A percentile compares a stretch with the other conserved stretches of the same genome.
These are phyloP conservation scores for Colletotrichum scovillei DNA, from an alignment of 2,329 filamentous ascomycete species.

Conservation along the genomic window DNA sequence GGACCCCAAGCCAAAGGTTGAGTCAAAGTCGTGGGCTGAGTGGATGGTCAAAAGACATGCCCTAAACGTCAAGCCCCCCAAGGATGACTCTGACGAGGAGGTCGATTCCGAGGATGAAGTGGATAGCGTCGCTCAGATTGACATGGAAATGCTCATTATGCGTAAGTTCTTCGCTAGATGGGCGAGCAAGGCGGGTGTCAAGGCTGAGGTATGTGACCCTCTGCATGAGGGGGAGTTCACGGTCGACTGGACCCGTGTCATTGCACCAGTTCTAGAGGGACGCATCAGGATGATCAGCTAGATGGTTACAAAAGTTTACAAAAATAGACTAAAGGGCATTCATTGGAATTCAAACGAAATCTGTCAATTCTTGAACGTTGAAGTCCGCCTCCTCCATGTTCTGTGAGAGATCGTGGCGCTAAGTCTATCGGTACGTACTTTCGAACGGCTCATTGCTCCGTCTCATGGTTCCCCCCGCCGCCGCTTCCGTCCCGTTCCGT, in stretches of 20 bases:
- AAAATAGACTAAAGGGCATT: neutral
- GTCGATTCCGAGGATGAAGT: conserved; percentile 46
- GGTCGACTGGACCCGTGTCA: conserved; percentile 83
- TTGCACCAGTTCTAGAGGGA: conserved; percentile 82
- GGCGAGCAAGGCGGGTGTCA: conserved; percentile 75
- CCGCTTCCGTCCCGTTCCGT: too few relatives aligned
- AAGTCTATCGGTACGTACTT: too few relatives aligned
- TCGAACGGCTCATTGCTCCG: too few relatives aligned
- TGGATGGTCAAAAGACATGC: conserved; percentile 51
- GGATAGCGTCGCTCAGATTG: conserved; percentile 57
- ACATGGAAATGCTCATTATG: conserved; percentile 71
- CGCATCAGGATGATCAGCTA: conserved; percentile 68
- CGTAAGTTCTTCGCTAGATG: conserved; percentile 78
- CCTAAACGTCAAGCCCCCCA: conserved; percentile 45
- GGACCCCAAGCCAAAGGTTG: conserved; percentile 35
- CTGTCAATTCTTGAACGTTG: too few relatives aligned
- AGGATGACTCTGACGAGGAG: conserved; percentile 56
- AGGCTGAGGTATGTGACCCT: conserved; percentile 62
- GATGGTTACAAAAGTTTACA: neutral
- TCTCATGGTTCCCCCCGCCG: too few relatives aligned
- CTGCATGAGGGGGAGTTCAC: conserved; percentile 69
- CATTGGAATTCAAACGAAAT: neutral
- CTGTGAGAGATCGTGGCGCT: too few relatives aligned
- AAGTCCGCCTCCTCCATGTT: too few relatives aligned
- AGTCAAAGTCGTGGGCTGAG: conserved; percentile 47